Base-by-base conservation (phyloP, 192 early-diverging fungal genomes). In the Mortierella hygrophila region DNA sequence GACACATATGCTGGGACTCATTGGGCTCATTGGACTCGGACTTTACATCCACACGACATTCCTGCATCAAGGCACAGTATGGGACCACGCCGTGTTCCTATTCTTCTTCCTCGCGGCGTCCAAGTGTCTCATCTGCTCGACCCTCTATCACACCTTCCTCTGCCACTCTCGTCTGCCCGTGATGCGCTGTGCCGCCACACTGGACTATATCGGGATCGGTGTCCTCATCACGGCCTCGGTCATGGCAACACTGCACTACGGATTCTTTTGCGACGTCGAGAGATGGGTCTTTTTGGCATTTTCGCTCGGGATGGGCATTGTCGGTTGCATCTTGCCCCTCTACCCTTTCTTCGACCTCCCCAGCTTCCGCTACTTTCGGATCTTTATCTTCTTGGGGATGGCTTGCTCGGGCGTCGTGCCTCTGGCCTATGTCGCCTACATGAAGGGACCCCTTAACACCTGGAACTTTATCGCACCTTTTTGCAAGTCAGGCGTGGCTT, bases 131-230 rank as follows among this genome's bases (percentile, higher is more conserved):
- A 88, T 93, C 70, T 93, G 92, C 78, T 92, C 91, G 16, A 89
- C 91, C 29, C 86, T 93, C 29, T 93, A 94, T 70, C 92, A 93
- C 74, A 92, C 91, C 7, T 93, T 93, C 82, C 90, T 91, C n/a
- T 91, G 91, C 76, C 91, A 93, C 73, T 90, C 90, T 1, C 83
- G 82, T 55, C 78, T 85, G 41, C 81, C 88, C 13, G 86, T 92
- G 35, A 92, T 91, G 82, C 80, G 89, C 26, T 93, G 90, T 75
- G 89, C 91, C 7, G 92, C 91, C n/a, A 94, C 91, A 6, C 71
- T 94, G 26, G 92, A 93, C 78, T 93, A 94, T 79, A 94, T 93
- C 74, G 93, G 93, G 40, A 94, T 94, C 69, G 89, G 92, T 1
- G 81, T 93, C 74, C 81, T 94, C 23, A 94, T 94, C 74, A 92